phyloP scores from a whole-genome alignment of 768 basidiomycete species.

The Hericium erinaceus region DNA sequence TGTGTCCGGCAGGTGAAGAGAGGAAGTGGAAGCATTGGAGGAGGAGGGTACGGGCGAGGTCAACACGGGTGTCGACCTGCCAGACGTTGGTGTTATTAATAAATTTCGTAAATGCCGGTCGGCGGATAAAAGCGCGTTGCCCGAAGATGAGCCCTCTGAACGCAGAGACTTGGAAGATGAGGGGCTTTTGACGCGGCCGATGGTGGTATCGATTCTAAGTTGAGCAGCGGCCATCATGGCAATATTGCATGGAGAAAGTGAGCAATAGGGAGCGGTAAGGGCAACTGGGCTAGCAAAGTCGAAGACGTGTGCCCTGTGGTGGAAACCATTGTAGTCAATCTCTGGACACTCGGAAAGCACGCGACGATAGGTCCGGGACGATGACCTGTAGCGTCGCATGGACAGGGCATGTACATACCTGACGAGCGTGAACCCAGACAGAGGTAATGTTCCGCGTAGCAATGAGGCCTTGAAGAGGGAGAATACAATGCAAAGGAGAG shows the following conservation, averaged over 20 bases:
- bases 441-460: not conserved
- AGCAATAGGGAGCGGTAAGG: slow-evolving; percentile 5
- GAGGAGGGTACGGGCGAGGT: slow-evolving; percentile 11
- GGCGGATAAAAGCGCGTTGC: not conserved
- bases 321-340: not conserved
- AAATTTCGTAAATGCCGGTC: slow-evolving; percentile 10
- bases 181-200: slow-evolving; percentile 14
- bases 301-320: not conserved
- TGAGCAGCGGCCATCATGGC: slow-evolving; percentile 18
- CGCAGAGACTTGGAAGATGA: slow-evolving; percentile 14
- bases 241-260: slow-evolving; percentile 12
- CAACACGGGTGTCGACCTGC: slow-evolving; percentile 9
- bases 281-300: not conserved
- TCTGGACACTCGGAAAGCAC: no score
- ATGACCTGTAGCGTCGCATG: no score
- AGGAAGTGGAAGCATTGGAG: slow-evolving; percentile 16
- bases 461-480: not conserved
- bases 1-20: slow-evolving; percentile 15
- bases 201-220: slow-evolving; percentile 26
- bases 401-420: not conserved
- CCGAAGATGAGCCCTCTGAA: not conserved
- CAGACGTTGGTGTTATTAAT: slow-evolving; percentile 3
- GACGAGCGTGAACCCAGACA: not conserved
- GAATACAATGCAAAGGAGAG: slow-evolving; percentile 6
- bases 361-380: no score